Evolutionary conservation across 805 yeast species (phyloP).

Genomic region (Ogataea siamensis): DNA sequence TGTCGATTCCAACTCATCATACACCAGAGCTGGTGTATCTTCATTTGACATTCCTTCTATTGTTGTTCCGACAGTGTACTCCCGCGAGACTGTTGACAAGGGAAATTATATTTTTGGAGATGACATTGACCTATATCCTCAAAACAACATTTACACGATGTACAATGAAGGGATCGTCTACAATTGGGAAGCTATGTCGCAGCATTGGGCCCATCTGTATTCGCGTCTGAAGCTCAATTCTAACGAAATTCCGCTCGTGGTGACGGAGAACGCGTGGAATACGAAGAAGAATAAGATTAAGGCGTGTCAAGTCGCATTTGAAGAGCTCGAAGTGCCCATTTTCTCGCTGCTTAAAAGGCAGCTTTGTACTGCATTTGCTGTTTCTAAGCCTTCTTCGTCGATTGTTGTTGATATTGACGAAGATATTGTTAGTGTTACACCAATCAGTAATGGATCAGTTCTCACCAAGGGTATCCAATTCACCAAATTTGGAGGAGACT

Average conservation of each 20-base stretch:
- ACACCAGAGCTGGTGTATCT: constrained; percentile 70
- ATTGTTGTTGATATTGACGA: constrained; percentile 81
- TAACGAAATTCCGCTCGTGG: constrained; percentile 60
- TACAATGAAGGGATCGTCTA: constrained; percentile 63
- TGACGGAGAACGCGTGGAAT: constrained; percentile 64
- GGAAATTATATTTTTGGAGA: constrained; percentile 36
- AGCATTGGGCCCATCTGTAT: constrained; percentile 68
- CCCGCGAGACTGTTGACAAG: constrained; percentile 32
- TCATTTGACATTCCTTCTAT: constrained; percentile 61
- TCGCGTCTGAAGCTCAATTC: constrained; percentile 49
- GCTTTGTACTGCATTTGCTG: constrained; percentile 71
- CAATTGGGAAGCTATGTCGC: constrained; percentile 68
- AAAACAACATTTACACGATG: constrained; percentile 54
- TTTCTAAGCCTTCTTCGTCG: constrained; percentile 69
- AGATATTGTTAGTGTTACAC: constrained; percentile 66
- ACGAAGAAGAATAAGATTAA: constrained; percentile 53
- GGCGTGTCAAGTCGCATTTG: constrained; percentile 72
- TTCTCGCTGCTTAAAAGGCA: constrained; percentile 76
- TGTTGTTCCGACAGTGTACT: constrained; percentile 56
- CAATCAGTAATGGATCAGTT: constrained; percentile 72
- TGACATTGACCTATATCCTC: constrained; percentile 43
- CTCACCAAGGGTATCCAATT: constrained; percentile 62
- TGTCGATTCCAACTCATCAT: constrained; percentile 63
- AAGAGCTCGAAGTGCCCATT: constrained; percentile 69
- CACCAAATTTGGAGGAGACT: constrained; percentile 83